Evolutionary conservation across 2,329 filamentous ascomycete genomes (phyloP).

Genomic region (Ascomycota sp.): DNA sequence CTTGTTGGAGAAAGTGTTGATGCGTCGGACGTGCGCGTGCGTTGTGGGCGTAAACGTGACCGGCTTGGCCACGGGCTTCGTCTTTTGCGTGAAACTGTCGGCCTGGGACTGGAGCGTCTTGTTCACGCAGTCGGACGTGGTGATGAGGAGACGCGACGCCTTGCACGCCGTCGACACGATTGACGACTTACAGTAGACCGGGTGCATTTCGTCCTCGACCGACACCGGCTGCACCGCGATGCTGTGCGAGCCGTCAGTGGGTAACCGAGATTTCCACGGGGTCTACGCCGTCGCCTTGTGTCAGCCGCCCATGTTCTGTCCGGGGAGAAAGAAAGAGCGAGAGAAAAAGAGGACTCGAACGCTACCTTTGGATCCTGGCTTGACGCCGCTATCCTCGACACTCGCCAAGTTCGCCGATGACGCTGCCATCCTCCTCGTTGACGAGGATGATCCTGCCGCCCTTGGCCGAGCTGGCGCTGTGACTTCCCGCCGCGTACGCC

Average conservation of each 20-base stretch:
- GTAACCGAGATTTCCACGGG: conserved; percentile 64
- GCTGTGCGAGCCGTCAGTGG: conserved; percentile 41
- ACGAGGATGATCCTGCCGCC: conserved; percentile 73
- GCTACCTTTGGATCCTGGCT: conserved; percentile 82
- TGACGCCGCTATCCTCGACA: conserved; percentile 53
- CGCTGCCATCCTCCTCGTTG: conserved; percentile 88
- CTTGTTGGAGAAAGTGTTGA: conserved; percentile 65
- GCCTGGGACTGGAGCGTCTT: conserved; percentile 61
- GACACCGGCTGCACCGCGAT: conserved; percentile 46
- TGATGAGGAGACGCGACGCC: conserved; percentile 82
- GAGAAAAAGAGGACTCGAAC: conserved; percentile 5
- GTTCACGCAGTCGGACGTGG: conserved; percentile 59
- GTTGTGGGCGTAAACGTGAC: conserved; percentile 76
- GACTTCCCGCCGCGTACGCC: conserved; percentile 47
- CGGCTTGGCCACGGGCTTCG: conserved; percentile 57
- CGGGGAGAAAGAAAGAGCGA: not conserved
- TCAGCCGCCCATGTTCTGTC: not conserved
- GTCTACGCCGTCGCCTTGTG: conserved; percentile 25
- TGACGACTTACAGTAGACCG: conserved; percentile 74
- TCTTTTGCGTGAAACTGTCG: conserved; percentile 60
- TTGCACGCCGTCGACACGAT: conserved; percentile 73
- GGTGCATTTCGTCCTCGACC: conserved; percentile 55
- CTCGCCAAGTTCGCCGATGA: conserved; percentile 78
- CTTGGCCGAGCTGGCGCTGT: conserved; percentile 26
- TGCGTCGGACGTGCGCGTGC: conserved; percentile 67